These are phyloP conservation scores for Lecanoromycetidae sp. DNA, from an alignment of 2,329 filamentous ascomycete species.

Conservation along the genomic window DNA sequence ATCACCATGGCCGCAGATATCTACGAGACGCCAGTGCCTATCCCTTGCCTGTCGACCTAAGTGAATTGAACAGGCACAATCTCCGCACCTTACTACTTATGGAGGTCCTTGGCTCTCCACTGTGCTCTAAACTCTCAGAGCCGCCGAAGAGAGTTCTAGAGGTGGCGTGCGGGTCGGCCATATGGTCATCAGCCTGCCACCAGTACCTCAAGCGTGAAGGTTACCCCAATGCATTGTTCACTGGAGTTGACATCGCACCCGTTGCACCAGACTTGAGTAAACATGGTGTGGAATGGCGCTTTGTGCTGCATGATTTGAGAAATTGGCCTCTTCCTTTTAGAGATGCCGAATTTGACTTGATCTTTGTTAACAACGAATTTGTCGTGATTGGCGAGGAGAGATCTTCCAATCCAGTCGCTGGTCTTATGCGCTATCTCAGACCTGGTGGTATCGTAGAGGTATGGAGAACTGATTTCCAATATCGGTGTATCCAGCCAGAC, in stretches of 20 bases:
- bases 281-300: constrained; percentile 74
- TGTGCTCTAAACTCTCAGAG: constrained; percentile 59
- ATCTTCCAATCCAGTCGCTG: constrained; percentile 50
- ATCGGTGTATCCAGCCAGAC: constrained; percentile 73
- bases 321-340: constrained; percentile 64
- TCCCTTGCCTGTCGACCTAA: constrained; percentile 76
- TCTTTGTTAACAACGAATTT: constrained; percentile 77
- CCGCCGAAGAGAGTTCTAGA: constrained; percentile 72
- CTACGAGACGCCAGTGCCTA: constrained; percentile 66
- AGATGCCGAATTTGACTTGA: constrained; percentile 69
- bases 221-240: constrained; percentile 60
- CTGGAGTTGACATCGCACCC: constrained; percentile 69
- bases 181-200: constrained; percentile 84
- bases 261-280: constrained; percentile 53
- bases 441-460: constrained; percentile 72
- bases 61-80: constrained; percentile 77
- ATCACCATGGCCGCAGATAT: constrained; percentile 60
- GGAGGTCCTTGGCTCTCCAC: constrained; percentile 66
- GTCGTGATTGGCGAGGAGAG: constrained; percentile 45
- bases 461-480: constrained; percentile 78
- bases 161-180: constrained; percentile 72
- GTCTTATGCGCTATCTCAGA: constrained; percentile 63
- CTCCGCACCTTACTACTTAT: constrained; percentile 70
- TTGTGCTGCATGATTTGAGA: constrained; percentile 77
- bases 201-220: constrained; percentile 61